Evolutionary conservation across 208 protist genomes (phyloP), one percentile per base, ranked within the genome.

Genomic region (Trichomonas gallinae): DNA sequence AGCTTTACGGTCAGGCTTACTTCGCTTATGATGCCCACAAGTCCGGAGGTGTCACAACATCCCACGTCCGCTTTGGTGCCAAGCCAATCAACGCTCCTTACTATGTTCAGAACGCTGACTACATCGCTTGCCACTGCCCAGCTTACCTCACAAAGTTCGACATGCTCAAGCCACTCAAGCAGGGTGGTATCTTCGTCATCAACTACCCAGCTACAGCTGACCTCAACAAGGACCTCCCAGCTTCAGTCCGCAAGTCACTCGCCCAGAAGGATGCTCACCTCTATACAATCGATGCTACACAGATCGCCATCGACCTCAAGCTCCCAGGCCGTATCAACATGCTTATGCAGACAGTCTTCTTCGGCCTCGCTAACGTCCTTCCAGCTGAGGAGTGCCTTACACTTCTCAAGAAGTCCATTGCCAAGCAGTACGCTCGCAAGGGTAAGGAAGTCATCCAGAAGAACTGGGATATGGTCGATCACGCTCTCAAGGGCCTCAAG

Each of bases 291-390:
- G 97, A 98, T 96, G n/a, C n/a, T n/a, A n/a, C n/a, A n/a, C n/a
- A n/a, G n/a, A n/a, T n/a, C n/a, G n/a, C n/a, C n/a, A n/a, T n/a
- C n/a, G n/a, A n/a, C n/a, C n/a, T n/a, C n/a, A n/a, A n/a, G n/a
- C n/a, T n/a, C n/a, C n/a, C n/a, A n/a, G n/a, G n/a, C n/a, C n/a
- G n/a, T n/a, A n/a, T n/a, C n/a, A n/a, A n/a, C n/a, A n/a, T n/a
- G n/a, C 98, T 98, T 49, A 98, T 98, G 98, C 98, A 98, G 72
- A 97, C 98, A 44, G 97, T 96, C 45, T 98, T 98, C 98, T 98
- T 98, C 96, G 96, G 97, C 40, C 96, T 98, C 31, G 97, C 97
- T 44, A 96, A 96, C 26, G 97, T 98, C 81, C 34, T 98, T 42
- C 97, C 97, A 49, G 17, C 21, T 38, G 63, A 83, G 26, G 34